Conservation (phyloP, 768 basidiomycete genomes). For the Russula sp. region DNA sequence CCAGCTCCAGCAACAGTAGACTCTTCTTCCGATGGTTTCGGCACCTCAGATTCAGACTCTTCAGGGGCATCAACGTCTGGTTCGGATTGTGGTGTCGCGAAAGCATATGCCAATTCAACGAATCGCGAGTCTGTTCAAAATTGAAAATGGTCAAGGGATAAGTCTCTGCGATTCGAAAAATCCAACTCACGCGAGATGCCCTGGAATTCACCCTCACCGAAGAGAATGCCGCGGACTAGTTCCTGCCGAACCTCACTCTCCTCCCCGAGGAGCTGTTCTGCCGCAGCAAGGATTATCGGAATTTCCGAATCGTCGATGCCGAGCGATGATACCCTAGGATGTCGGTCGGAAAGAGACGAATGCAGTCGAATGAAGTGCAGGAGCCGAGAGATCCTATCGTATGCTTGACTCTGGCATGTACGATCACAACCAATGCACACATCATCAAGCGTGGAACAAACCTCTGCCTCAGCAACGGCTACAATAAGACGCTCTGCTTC, state of each 20-base stretch:
- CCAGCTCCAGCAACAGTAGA: constrained; percentile 32
- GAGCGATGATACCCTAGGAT: constrained; percentile 43
- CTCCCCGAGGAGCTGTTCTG: constrained; percentile 54
- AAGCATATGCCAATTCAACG: constrained; percentile 52
- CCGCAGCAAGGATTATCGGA: constrained; percentile 51
- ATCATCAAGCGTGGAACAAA: constrained; percentile 35
- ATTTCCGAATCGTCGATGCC: constrained; percentile 52
- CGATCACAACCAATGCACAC: constrained; percentile 3
- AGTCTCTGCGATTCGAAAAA: constrained; percentile 2
- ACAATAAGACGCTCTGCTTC: constrained; percentile 54
- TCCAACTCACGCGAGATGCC: constrained; percentile 59
- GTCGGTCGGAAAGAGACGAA: constrained; percentile 46
- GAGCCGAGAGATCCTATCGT: constrained; percentile 48
- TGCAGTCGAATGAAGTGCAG: constrained; percentile 61
- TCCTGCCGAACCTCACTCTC: constrained; percentile 50
- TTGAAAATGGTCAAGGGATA: constrained; percentile 10
- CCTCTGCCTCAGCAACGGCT: constrained; percentile 59
- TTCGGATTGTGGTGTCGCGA: constrained; percentile 46
- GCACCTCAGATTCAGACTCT: constrained; percentile 16
- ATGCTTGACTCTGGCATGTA: constrained; percentile 42
- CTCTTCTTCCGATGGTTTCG: constrained; percentile 15
- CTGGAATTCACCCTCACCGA: constrained; percentile 56
- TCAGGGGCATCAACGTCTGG: constrained; percentile 12
- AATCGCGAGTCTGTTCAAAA: constrained; percentile 54
- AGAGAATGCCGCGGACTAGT: constrained; percentile 54